Conservation (phyloP, 78 protist genomes). For the Tieghemostelium lacteum region DNA sequence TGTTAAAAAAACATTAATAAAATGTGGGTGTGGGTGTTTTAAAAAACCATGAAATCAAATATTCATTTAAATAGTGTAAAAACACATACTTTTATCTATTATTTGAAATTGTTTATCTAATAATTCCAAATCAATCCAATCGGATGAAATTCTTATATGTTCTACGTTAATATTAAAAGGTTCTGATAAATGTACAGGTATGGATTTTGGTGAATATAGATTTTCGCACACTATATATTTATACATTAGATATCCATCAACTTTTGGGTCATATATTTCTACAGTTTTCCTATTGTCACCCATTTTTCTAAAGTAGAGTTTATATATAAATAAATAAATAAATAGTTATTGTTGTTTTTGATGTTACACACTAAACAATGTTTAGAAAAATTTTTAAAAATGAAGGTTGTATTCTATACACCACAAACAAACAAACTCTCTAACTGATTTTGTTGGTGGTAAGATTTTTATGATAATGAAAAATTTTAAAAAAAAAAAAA, state of each 20-base stretch:
- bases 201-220: constrained; percentile 1
- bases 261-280: constrained; percentile 18
- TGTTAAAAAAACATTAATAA: not conserved
- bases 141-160: constrained; percentile 23
- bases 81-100: constrained; percentile 41
- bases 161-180: constrained; percentile 73
- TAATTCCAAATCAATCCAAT: constrained; percentile 45
- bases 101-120: constrained; percentile 17
- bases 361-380: too few species aligned
- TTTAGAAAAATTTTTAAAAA: too few species aligned
- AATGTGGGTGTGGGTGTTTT: too few species aligned
- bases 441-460: too few species aligned
- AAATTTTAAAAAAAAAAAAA: too few species aligned
- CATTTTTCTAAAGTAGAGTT: too few species aligned
- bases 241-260: constrained; percentile 35
- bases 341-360: too few species aligned
- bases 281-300: constrained; percentile 3
- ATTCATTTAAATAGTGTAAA: not conserved
- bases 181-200: constrained; percentile 72
- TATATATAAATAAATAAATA: too few species aligned
- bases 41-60: too few species aligned
- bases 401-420: too few species aligned
- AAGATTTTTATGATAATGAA: too few species aligned
- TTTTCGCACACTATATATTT: constrained; percentile 33
- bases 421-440: too few species aligned